Evolutionary conservation across 2,329 filamentous ascomycete species (phyloP), one percentile per base, ranked within the genome.

Genomic region (Ceratocystis lukuohia): DNA sequence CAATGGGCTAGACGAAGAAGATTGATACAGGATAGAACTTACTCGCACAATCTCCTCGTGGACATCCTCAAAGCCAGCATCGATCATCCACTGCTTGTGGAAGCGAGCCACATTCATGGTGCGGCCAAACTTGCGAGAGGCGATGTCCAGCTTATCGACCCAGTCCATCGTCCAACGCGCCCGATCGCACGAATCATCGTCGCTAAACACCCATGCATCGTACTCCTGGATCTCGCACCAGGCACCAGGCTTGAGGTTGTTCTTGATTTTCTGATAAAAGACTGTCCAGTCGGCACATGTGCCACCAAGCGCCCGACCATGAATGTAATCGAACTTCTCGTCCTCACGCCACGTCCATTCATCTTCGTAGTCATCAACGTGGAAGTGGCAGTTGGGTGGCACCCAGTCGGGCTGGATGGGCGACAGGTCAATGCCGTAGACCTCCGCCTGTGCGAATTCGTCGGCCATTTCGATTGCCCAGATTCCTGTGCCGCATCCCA

Each of bases 331-430:
- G 68, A 75, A 75, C 30, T 70, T 70, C 33, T 75, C 71, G 71
- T 83, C 79, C 8, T 69, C 65, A 1, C 70, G 70, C 67, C 74
- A 76, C 69, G 77, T 74, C 77, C 77, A 78, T 22, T 73, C 70
- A n/a, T 80, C 77, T 71, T 85, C 83, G 45, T 82, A 81, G 71
- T 88, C 85, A 71, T 88, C 85, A 45, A 88, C 80, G 66, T 85
- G 78, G 70, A 88, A 88, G 66, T 80, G 79, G 68, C 85, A 82
- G 70, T 88, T 88, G 33, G 78, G 76, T 1, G 84, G 84, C 2
- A 86, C 80, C 74, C 79, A 80, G 33, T 76, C 76, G 1, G 82
- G 82, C 71, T 85, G 82, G 50, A 84, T 84, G 0, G 82, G 82
- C 12, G 80, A 82, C 1, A 86, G 76, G 71, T 85, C 83, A 5